Evolutionary conservation across 176 grass and related monocot species (phyloP).

Genomic region (Olyra latifolia): DNA sequence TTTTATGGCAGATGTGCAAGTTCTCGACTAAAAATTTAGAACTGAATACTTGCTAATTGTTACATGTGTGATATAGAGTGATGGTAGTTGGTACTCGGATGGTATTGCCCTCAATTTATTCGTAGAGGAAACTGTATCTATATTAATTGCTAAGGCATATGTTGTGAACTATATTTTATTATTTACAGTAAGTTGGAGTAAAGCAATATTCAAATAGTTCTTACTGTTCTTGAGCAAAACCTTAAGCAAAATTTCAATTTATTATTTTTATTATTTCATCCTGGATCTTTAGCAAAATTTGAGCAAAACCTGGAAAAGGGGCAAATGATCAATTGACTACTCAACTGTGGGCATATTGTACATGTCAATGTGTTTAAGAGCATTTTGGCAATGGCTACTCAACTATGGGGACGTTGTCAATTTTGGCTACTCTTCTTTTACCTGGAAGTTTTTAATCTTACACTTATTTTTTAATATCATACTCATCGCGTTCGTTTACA

Average conservation of each 20-base stretch:
- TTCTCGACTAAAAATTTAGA: neutral
- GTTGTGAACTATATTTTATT: neutral
- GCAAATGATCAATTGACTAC: too few relatives aligned
- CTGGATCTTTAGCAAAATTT: too few relatives aligned
- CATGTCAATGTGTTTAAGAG: too few relatives aligned
- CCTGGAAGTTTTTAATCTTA: neutral
- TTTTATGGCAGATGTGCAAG: neutral
- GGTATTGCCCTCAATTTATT: neutral
- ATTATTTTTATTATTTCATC: too few relatives aligned
- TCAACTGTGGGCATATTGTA: too few relatives aligned
- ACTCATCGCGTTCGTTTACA: neutral
- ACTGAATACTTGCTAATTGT: neutral
- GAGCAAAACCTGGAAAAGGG: too few relatives aligned
- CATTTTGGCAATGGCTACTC: too few relatives aligned
- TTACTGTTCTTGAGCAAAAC: too few relatives aligned
- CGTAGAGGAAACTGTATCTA: neutral
- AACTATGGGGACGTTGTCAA: too few relatives aligned
- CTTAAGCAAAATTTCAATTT: too few relatives aligned
- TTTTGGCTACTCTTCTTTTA: neutral
- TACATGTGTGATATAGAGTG: neutral
- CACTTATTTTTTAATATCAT: neutral
- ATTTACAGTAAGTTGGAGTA: neutral
- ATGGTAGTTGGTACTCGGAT: neutral
- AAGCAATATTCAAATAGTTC: too few relatives aligned
- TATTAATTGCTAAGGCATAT: conserved; percentile 13